phyloP scores from a whole-genome alignment of 2,329 filamentous ascomycete species.

The Pestalotiopsis sp. region DNA sequence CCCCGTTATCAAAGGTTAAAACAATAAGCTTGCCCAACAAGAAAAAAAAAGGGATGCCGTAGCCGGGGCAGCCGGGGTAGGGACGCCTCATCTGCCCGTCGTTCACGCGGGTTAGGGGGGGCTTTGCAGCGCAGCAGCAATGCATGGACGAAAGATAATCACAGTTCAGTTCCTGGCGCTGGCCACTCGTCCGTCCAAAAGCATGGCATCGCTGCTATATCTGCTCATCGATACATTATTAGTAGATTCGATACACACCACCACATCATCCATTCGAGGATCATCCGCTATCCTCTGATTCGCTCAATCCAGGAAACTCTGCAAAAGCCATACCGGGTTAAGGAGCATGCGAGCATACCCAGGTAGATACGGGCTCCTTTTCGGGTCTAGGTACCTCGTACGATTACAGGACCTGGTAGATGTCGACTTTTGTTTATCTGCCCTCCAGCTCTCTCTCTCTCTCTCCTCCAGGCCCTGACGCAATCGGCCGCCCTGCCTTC shows the following conservation, averaged over 20 bases:
- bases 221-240: no score
- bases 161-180: conserved; percentile 7
- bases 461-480: background rate
- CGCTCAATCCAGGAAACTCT: no score
- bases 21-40: background rate
- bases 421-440: background rate
- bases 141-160: background rate
- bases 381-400: no score
- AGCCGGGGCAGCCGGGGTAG: background rate
- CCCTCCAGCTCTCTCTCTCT: background rate
- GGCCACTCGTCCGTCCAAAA: background rate
- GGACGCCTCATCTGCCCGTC: background rate
- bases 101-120: background rate
- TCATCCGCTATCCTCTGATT: no score
- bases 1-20: background rate
- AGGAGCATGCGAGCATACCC: no score
- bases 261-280: no score
- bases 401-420: background rate
- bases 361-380: no score
- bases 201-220: background rate
- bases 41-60: background rate
- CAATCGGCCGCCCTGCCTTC: background rate
- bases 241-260: no score
- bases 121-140: background rate
- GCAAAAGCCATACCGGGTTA: no score